These are phyloP conservation scores for Brassica nigra DNA, from an alignment of 345 rosid genomes.

Conservation along the genomic window DNA sequence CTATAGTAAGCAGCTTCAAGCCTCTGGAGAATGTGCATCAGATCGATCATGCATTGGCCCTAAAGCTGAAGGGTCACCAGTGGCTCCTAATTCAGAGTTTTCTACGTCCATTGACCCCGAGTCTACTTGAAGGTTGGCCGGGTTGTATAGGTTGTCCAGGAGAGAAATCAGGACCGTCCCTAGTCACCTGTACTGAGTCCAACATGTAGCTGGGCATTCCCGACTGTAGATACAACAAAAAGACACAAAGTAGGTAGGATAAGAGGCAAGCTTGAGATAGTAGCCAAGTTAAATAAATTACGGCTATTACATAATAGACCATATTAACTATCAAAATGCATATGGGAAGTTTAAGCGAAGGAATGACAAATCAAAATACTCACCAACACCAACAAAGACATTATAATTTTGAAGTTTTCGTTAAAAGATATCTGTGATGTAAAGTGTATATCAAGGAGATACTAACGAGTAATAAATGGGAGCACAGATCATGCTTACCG, in stretches of 20 bases:
- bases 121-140: constrained; percentile 64
- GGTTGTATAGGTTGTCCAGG: constrained; percentile 87
- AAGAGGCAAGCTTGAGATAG: not conserved
- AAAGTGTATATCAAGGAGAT: not conserved
- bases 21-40: constrained; percentile 73
- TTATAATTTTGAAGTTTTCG: not conserved
- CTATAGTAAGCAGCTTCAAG: constrained; percentile 82
- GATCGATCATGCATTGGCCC: constrained; percentile 67
- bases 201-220: constrained; percentile 63
- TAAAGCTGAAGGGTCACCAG: constrained; percentile 71
- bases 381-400: constrained; percentile 34
- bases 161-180: constrained; percentile 71
- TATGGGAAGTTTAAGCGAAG: constrained; percentile 38
- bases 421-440: not conserved
- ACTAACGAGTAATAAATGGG: not conserved
- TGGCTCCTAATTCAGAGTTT: constrained; percentile 79
- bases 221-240: constrained; percentile 45
- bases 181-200: constrained; percentile 60
- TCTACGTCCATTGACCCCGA: constrained; percentile 91
- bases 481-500: constrained; percentile 48
- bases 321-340: constrained; percentile 14
- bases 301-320: not conserved
- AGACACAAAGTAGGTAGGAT: not conserved
- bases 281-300: not conserved
- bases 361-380: constrained; percentile 29